phyloP scores from a whole-genome alignment of 192 early-diverging fungal genomes.

The Obelidium mucronatum region DNA sequence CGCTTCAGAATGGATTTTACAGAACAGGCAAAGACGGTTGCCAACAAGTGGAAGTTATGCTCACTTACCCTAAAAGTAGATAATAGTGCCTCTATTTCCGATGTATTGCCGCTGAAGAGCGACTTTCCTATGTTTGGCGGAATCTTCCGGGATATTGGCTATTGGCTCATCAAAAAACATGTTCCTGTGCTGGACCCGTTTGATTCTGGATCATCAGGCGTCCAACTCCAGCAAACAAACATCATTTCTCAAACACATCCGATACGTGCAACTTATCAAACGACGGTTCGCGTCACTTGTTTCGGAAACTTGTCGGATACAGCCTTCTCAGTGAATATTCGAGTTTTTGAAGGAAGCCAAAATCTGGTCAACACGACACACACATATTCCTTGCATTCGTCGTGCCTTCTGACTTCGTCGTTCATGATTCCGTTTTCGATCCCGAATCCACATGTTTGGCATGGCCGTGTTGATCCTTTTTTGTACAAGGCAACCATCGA shows the following conservation, averaged over 20 bases:
- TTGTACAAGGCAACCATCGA: conserved; percentile 13
- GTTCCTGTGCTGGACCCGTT: conserved; percentile 9
- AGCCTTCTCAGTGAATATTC: background rate
- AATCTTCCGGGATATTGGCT: conserved; percentile 25
- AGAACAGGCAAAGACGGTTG: background rate
- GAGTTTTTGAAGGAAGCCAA: background rate
- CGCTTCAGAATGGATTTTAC: conserved; percentile 22
- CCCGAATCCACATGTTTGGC: conserved; percentile 1
- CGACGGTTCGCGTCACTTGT: conserved; percentile 6
- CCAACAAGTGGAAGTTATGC: background rate
- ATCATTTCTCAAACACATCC: background rate
- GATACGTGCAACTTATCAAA: background rate
- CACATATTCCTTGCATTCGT: background rate
- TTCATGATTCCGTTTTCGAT: conserved; percentile 29
- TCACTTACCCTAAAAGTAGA: background rate
- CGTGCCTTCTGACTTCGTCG: background rate
- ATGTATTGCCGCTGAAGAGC: conserved; percentile 2
- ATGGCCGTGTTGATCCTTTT: conserved; percentile 30
- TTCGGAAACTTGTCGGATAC: conserved; percentile 2
- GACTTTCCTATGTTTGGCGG: conserved; percentile 29
- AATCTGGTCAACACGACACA: background rate
- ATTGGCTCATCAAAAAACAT: background rate
- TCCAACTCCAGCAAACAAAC: conserved; percentile 26
- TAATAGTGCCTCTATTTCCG: background rate
- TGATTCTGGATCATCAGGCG: conserved; percentile 21